phyloP scores from a whole-genome alignment of 1,284 basidiomycete species.

The Heterobasidion irregulare region DNA sequence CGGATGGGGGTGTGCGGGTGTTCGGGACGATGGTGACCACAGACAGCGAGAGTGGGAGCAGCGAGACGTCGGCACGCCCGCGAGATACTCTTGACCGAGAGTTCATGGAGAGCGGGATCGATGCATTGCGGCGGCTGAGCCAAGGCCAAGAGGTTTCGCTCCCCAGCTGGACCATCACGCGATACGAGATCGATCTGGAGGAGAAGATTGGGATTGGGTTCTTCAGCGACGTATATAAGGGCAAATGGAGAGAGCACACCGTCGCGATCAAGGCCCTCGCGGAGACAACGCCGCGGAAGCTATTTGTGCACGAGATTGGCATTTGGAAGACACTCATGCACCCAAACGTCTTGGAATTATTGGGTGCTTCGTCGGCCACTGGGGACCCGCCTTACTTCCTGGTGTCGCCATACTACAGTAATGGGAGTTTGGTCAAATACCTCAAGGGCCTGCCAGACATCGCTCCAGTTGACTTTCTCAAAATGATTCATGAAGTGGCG shows the following conservation, averaged over 20 bases:
- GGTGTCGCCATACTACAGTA: conserved; percentile 34
- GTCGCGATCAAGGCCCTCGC: conserved; percentile 46
- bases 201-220: conserved; percentile 57
- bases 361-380: conserved; percentile 33
- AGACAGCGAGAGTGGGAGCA: conserved; percentile 8
- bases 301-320: conserved; percentile 27
- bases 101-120: conserved; percentile 39
- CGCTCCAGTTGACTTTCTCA: conserved; percentile 36
- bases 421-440: conserved; percentile 36
- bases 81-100: conserved; percentile 31
- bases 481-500: conserved; percentile 63
- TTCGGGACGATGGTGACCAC: neutral
- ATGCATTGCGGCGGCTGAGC: conserved; percentile 39
- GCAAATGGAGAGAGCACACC: conserved; percentile 48
- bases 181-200: conserved; percentile 59
- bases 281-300: conserved; percentile 24
- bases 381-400: conserved; percentile 38
- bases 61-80: conserved; percentile 4
- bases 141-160: conserved; percentile 27
- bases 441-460: conserved; percentile 28
- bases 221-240: conserved; percentile 65
- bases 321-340: conserved; percentile 32
- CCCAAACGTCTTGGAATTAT: conserved; percentile 31
- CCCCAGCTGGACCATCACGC: conserved; percentile 69
- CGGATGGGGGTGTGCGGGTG: neutral